Conservation (phyloP, 495 filamentous ascomycete genomes). For the Pseudomonodictys pantanalensis region DNA sequence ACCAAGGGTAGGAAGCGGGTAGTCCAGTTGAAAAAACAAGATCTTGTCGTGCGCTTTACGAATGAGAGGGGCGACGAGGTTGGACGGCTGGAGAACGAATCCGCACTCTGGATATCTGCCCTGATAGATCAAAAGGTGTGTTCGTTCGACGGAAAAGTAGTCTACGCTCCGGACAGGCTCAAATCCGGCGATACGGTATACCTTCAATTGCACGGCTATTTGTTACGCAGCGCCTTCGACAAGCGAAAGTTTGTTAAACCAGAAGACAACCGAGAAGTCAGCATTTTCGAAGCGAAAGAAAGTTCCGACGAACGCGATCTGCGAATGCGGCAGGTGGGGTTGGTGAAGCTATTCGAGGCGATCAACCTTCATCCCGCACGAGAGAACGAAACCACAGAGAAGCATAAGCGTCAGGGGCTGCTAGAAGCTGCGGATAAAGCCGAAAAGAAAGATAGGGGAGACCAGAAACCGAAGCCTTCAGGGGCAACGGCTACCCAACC, state of each 20-base stretch:
- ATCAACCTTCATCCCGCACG: constrained; percentile 75
- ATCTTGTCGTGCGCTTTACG: constrained; percentile 93
- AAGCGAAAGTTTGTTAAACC: constrained; percentile 54
- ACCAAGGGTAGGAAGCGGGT: constrained; percentile 50
- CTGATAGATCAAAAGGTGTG: constrained; percentile 90
- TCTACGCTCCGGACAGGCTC: constrained; percentile 82
- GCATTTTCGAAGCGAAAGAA: constrained; percentile 78
- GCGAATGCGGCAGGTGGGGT: constrained; percentile 78
- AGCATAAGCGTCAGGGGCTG: constrained; percentile 74
- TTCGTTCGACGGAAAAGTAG: constrained; percentile 79
- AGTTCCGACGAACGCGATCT: constrained; percentile 79
- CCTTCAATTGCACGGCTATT: constrained; percentile 75
- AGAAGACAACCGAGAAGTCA: constrained; percentile 69
- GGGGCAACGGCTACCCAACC: constrained; percentile 12
- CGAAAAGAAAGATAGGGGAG: constrained; percentile 77
- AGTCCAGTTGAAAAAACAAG: constrained; percentile 51
- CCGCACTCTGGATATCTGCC: constrained; percentile 89
- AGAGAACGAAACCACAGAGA: constrained; percentile 70
- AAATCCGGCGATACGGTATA: constrained; percentile 91
- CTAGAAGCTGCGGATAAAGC: constrained; percentile 81
- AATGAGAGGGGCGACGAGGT: constrained; percentile 76
- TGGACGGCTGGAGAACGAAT: constrained; percentile 84
- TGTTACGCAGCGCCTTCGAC: constrained; percentile 72
- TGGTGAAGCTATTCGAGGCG: constrained; percentile 86
- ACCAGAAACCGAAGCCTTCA: constrained; percentile 53